Evolutionary conservation across 2,329 filamentous ascomycete species (phyloP), one percentile per base, ranked within the genome.

Genomic region (Talaromyces rugulosus): DNA sequence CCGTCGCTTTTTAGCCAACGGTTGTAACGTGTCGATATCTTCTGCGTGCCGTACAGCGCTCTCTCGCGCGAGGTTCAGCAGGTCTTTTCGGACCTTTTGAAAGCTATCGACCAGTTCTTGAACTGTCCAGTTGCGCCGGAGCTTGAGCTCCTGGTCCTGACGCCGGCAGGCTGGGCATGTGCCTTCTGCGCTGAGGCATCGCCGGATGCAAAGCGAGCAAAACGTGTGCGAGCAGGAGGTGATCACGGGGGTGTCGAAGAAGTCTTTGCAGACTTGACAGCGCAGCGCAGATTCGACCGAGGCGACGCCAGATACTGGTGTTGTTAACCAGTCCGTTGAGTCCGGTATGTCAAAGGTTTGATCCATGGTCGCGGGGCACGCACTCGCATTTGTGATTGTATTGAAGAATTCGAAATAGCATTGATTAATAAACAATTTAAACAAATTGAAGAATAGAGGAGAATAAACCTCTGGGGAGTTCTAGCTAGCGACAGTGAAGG

Each of bases 201-300:
- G 85, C 33, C 95, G 89, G 73, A 99, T 98, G 75, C 95, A 99
- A 59, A 96, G 80, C 6, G 94, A 97, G 81, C 95, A 99, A 72
- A 99, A 99, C 0, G 95, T 98, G 74, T 99, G 95, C 59, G 87
- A 90, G 78, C 95, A 99, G 1, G 91, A 90, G 0, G 95, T 99
- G 65, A 97, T 89, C 85, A 99, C 95, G 0, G 95, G 95, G 57
- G 92, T 96, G 64, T 87, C 87, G 80, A 91, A 98, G 77, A 98
- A 96, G 75, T 99, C 96, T 74, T 98, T 98, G 85, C 95, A 99
- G 63, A 99, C 90, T 76, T 98, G 91, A 77, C 95, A 99, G 69
- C 95, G 91, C 23, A 99, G 82, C 3, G 92, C 87, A 63, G 89
- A 87, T 71, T 99, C 95, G 65, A 99, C 70, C 54, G 75, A 76